These are phyloP conservation scores for Chlorophyllum brunneum DNA, from an alignment of 768 basidiomycete genomes.

Conservation along the genomic window DNA sequence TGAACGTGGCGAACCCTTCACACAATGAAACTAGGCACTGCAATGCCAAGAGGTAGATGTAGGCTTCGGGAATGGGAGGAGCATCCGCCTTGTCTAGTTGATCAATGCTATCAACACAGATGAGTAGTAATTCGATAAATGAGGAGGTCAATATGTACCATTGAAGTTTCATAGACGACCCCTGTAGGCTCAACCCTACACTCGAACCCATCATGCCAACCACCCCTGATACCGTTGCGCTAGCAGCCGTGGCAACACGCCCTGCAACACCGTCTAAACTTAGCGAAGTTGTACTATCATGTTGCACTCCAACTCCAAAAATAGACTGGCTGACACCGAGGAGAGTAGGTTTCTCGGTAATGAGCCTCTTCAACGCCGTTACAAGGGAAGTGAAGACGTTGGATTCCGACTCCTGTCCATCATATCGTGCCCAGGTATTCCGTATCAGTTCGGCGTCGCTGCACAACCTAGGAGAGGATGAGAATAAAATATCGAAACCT, in stretches of 20 bases:
- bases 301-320: constrained; percentile 67
- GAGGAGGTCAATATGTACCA: constrained; percentile 49
- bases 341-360: constrained; percentile 84
- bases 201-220: constrained; percentile 80
- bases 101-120: constrained; percentile 66
- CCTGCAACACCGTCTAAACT: constrained; percentile 68
- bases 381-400: constrained; percentile 78
- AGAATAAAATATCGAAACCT: background rate
- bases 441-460: constrained; percentile 77
- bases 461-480: constrained; percentile 49
- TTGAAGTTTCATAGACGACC: constrained; percentile 83
- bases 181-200: constrained; percentile 65
- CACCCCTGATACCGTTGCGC: constrained; percentile 78
- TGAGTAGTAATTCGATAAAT: constrained; percentile 9
- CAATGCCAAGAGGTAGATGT: constrained; percentile 87
- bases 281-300: constrained; percentile 44
- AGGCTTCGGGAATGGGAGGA: constrained; percentile 89
- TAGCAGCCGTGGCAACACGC: constrained; percentile 83
- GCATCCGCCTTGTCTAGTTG: constrained; percentile 97
- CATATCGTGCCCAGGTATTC: constrained; percentile 77
- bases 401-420: constrained; percentile 54
- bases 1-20: constrained; percentile 77
- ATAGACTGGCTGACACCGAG: constrained; percentile 81
- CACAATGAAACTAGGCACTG: constrained; percentile 86
- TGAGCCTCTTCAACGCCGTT: constrained; percentile 77